These are phyloP conservation scores for Brassica juncea DNA, from an alignment of 345 rosid species.

Conservation along the genomic window DNA sequence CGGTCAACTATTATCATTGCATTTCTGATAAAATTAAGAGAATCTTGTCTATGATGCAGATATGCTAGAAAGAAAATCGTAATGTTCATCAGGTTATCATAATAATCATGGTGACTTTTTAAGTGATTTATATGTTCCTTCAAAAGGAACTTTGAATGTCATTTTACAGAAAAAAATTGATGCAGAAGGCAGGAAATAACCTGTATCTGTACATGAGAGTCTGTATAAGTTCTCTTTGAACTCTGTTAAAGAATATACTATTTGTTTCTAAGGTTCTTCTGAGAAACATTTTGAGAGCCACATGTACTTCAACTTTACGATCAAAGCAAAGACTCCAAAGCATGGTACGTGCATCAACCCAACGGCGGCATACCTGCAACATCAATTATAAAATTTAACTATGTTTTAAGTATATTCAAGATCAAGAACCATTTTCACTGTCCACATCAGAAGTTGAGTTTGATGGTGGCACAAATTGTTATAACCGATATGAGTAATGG, in stretches of 20 bases:
- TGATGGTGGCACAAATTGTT: neutral
- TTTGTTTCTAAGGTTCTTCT: slow-evolving; percentile 14
- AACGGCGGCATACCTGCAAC: slow-evolving; percentile 52
- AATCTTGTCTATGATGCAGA: slow-evolving; percentile 55
- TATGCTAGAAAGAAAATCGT: neutral
- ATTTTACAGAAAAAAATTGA: slow-evolving; percentile 27
- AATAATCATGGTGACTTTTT: neutral
- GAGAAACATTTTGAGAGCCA: slow-evolving; percentile 53
- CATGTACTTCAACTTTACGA: slow-evolving; percentile 48
- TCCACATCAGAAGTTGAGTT: neutral
- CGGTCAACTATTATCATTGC: neutral
- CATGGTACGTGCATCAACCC: slow-evolving; percentile 66
- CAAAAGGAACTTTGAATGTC: slow-evolving; percentile 21
- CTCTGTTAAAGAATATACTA: neutral
- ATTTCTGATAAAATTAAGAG: neutral
- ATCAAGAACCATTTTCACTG: neutral
- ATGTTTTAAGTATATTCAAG: slow-evolving; percentile 8
- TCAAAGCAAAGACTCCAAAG: slow-evolving; percentile 54
- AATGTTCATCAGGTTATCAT: neutral
- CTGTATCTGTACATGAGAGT: slow-evolving; percentile 1
- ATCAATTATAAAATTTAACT: neutral
- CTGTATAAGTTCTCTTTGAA: neutral
- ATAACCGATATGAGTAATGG: neutral
- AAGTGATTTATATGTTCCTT: slow-evolving; percentile 15
- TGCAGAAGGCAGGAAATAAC: neutral